Evolutionary conservation across 352 stramenopile genomes (phyloP).

Genomic region (Phytophthora fragariae): DNA sequence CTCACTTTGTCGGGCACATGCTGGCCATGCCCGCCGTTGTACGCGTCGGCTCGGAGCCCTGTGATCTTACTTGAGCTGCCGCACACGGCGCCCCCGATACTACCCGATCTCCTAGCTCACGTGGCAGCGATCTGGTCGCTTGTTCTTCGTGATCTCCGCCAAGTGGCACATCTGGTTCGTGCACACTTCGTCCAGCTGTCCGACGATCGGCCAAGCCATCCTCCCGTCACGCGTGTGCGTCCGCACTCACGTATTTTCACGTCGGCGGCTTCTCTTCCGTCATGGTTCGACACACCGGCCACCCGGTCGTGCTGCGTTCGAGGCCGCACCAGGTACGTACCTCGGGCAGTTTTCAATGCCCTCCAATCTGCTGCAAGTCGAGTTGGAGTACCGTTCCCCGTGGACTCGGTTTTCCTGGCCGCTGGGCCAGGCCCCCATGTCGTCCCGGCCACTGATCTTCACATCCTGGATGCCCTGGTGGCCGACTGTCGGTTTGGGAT

Average conservation of each 20-base stretch:
- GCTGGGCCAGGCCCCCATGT: too few relatives aligned
- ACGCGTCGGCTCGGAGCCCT: not conserved
- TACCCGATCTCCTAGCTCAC: not conserved
- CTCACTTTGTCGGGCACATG: not conserved
- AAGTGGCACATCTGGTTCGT: slow-evolving; percentile 5
- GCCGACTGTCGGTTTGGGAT: too few relatives aligned
- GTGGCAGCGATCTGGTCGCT: too few relatives aligned
- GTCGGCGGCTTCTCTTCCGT: not conserved
- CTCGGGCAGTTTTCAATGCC: too few relatives aligned
- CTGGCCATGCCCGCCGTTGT: not conserved
- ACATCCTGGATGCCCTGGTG: too few relatives aligned
- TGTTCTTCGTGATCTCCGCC: not conserved
- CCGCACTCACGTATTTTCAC: not conserved
- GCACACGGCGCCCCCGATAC: not conserved
- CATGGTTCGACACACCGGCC: not conserved
- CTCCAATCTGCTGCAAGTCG: too few relatives aligned
- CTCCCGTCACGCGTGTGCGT: not conserved
- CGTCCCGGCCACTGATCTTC: too few relatives aligned
- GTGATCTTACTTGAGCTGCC: not conserved
- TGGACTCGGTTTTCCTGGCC: too few relatives aligned
- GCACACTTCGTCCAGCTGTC: not conserved
- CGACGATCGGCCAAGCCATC: not conserved
- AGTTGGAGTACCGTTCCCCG: too few relatives aligned
- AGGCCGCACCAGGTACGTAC: too few relatives aligned
- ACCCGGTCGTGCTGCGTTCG: not conserved